Conservation (phyloP, 257 asterid species). For the Ilex asprella region DNA sequence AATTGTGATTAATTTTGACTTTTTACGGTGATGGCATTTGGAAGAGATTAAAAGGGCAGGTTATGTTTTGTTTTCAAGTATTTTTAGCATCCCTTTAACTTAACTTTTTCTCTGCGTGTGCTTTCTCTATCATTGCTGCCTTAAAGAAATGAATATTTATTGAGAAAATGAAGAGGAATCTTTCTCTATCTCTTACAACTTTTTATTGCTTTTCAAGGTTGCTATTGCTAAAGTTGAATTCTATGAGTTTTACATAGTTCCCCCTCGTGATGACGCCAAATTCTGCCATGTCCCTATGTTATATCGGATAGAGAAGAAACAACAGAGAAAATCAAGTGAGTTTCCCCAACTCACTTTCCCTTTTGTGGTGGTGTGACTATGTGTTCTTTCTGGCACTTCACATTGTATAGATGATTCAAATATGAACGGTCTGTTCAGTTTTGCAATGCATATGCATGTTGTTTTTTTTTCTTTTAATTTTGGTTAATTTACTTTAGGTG, state of each 20-base stretch:
- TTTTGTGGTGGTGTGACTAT: no score
- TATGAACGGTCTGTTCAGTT: no score
- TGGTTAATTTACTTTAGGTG: no score
- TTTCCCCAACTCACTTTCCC: background rate
- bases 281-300: conserved; percentile 23
- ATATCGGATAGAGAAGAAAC: conserved; percentile 25
- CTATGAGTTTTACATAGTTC: conserved; percentile 39
- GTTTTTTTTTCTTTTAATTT: no score
- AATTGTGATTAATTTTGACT: no score
- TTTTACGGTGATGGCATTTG: no score
- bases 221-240: conserved; percentile 39
- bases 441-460: no score
- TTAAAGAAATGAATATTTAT: conserved; percentile 6
- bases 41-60: background rate
- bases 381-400: no score
- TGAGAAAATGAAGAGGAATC: background rate
- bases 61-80: no score
- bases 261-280: conserved; percentile 32
- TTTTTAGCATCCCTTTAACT: background rate
- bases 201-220: conserved; percentile 38
- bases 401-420: no score
- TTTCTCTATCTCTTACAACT: conserved; percentile 12
- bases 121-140: background rate
- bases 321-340: conserved; percentile 26
- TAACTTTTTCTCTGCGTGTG: background rate